Base-by-base conservation (phyloP, 2,329 filamentous ascomycete species). In the Botrytis paeoniae region DNA sequence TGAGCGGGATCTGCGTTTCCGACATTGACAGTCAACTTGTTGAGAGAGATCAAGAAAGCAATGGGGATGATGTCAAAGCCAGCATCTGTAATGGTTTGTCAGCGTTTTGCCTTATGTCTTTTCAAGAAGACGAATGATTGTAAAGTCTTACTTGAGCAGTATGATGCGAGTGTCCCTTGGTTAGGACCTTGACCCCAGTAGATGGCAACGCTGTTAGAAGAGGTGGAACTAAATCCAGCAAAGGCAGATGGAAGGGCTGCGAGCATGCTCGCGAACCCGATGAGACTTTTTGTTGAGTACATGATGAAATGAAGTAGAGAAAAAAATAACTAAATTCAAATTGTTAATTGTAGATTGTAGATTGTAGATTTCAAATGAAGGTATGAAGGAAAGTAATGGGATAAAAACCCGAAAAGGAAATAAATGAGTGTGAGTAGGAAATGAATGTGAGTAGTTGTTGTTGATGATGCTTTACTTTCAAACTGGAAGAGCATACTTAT, bases 121-220 rank as follows among this genome's bases (percentile, higher is more conserved):
- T 57, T 60, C 20, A 57, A n/a, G 35, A 32, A 22, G 51, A 57
- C 1, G 8, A 22, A 45, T 18, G 37, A 43, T 6, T 32, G 29
- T 12, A 35, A 37, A 25, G 14, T 25, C 59, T 39, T 73, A 73
- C 65, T 73, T 51, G 71, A 73, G 43, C 71, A 73, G 35, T 73
- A 73, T 51, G 71, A 69, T 70, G 64, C 71, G 37, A 73, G 65
- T 16, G 71, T 25, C 29, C 64, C 63, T 54, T 73, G 71, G 65
- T 69, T 45, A 6, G 71, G 54, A 41, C 71, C 71, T 69, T 73
- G 29, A 82, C 89, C 90, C 89, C 90, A 92, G 80, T 92, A 92
- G 3, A 91, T 84, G 43, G 86, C 89, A 70, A 92, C 79, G 75
- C 91, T 91, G 70, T 80, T 82, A 4, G 78, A 77, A 1, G 84